phyloP scores from a whole-genome alignment of 148 eudicot species.

The Chenopodium album region DNA sequence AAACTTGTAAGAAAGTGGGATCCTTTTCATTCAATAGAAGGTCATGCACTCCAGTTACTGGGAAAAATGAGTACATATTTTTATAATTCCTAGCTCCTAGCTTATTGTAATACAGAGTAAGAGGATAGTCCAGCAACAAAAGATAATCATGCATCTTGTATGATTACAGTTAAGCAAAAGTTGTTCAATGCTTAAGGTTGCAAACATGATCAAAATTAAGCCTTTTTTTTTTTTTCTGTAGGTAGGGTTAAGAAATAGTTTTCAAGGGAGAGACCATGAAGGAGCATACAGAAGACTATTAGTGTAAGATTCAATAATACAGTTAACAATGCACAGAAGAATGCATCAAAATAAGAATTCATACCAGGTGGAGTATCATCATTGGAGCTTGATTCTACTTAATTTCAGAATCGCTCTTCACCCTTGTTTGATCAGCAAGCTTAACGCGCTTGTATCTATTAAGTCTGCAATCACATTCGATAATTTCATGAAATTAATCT shows the following conservation, averaged over 20 bases:
- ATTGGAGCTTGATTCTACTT: slow-evolving; percentile 31
- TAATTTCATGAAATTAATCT: background rate
- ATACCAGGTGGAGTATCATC: slow-evolving; percentile 15
- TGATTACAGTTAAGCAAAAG: background rate
- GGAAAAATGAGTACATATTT: too few relatives aligned
- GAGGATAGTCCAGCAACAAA: background rate
- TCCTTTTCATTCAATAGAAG: background rate
- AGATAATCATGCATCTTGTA: background rate
- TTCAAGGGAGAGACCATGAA: background rate
- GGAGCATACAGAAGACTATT: background rate
- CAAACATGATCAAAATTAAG: background rate
- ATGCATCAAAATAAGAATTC: slow-evolving; percentile 3
- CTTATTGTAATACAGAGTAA: too few relatives aligned
- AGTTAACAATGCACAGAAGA: slow-evolving; percentile 1
- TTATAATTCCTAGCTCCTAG: too few relatives aligned
- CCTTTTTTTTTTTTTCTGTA: background rate
- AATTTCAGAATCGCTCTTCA: slow-evolving; percentile 12
- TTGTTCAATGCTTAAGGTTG: background rate
- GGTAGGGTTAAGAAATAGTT: background rate
- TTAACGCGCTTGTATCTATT: slow-evolving; percentile 14
- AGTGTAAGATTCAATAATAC: background rate
- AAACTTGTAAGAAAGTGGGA: background rate
- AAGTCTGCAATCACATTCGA: slow-evolving; percentile 12
- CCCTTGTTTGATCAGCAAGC: slow-evolving; percentile 21
- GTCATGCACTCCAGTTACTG: too few relatives aligned